These are phyloP conservation scores for Fraxinus floribunda DNA, from an alignment of 305 asterid genomes.

Conservation along the genomic window DNA sequence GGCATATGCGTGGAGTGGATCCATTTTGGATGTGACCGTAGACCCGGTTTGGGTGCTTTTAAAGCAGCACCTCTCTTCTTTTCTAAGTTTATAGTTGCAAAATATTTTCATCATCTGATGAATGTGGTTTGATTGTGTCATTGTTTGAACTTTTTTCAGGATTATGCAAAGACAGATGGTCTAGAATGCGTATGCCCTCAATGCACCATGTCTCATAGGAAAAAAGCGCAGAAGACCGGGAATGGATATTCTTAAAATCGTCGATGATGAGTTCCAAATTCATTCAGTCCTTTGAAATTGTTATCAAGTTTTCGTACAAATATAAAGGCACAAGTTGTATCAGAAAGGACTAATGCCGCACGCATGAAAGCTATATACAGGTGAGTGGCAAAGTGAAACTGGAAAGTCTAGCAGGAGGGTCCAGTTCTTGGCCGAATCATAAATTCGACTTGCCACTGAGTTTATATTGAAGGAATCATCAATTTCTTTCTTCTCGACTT, in stretches of 20 bases:
- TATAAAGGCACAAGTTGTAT: neutral
- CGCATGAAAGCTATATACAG: neutral
- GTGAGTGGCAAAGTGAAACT: slow-evolving; percentile 29
- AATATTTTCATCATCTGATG: neutral
- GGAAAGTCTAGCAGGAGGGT: neutral
- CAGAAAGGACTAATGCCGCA: slow-evolving; percentile 3
- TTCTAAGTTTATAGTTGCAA: neutral
- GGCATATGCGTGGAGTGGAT: slow-evolving; percentile 99
- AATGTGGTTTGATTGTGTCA: neutral
- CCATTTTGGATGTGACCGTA: slow-evolving; percentile 86
- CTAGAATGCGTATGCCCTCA: slow-evolving; percentile 96
- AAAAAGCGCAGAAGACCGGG: slow-evolving; percentile 61
- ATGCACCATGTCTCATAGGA: slow-evolving; percentile 84
- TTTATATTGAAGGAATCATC: neutral
- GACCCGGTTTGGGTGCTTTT: slow-evolving; percentile 96
- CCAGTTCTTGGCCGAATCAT: neutral
- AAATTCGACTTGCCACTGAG: neutral
- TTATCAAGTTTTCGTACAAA: neutral
- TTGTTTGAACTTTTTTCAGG: slow-evolving; percentile 43
- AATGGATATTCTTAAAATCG: slow-evolving; percentile 66
- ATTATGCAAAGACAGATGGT: slow-evolving; percentile 97
- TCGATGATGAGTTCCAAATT: neutral
- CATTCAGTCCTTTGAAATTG: slow-evolving; percentile 7
- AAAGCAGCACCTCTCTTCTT: slow-evolving; percentile 47
- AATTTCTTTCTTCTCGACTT: neutral